A percentile compares a stretch with the other conserved stretches of the same genome.
Evolutionary conservation across 2,329 filamentous ascomycete genomes (phyloP).

Genomic region (Lachnellula cervina): DNA sequence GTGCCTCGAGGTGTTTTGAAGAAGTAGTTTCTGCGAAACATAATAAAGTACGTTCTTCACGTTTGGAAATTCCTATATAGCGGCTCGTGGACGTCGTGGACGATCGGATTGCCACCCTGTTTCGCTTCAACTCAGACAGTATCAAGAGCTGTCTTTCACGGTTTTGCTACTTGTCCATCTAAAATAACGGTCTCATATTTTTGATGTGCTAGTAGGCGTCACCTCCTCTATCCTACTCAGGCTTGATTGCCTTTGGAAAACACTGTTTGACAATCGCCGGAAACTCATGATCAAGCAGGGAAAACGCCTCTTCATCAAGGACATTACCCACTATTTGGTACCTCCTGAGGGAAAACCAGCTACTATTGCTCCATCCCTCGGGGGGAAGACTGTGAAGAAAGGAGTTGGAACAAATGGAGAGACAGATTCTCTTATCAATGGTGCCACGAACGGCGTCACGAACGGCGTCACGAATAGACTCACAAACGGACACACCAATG

Average conservation of each 20-base stretch:
- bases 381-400: constrained; percentile 27
- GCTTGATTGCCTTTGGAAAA: not conserved
- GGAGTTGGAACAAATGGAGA: constrained; percentile 29
- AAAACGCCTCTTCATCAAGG: constrained; percentile 96
- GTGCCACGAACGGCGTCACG: constrained; percentile 26
- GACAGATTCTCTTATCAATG: constrained; percentile 21
- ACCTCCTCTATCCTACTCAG: not conserved
- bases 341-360: constrained; percentile 66
- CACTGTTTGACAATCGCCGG: not conserved
- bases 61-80: too few relatives aligned
- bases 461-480: constrained; percentile 27
- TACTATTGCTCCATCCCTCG: constrained; percentile 72
- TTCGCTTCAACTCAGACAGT: too few relatives aligned
- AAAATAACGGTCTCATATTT: not conserved
- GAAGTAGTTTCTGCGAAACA: constrained; percentile 2
- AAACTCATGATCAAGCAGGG: constrained; percentile 54
- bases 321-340: constrained; percentile 90
- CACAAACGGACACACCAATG: constrained; percentile 27
- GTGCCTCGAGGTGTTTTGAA: constrained; percentile 9
- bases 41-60: not conserved
- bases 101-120: too few relatives aligned
- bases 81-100: too few relatives aligned
- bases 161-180: too few relatives aligned
- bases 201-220: not conserved
- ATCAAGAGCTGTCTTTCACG: too few relatives aligned